Base-by-base conservation (phyloP, 257 asterid species). In the Solanum peruvianum region DNA sequence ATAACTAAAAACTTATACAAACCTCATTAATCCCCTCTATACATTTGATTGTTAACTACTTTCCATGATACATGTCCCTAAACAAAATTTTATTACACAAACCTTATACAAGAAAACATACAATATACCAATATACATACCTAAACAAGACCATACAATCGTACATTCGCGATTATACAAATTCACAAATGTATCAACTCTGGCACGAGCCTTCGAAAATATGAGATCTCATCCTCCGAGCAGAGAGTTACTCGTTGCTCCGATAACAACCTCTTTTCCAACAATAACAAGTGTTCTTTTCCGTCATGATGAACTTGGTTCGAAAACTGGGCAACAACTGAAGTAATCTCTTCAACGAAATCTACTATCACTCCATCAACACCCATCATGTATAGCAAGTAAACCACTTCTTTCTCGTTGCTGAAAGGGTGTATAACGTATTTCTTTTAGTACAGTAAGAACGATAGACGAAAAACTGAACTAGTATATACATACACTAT, bases 321-420 rank as follows among this genome's bases (percentile, higher is more conserved):
- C 23, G 58, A 45, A 75, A 88, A 75, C 41, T 88, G 52, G 16
- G 84, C 60, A 66, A 87, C 89, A 35, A 56, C 69, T 49, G 44
- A 87, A 16, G 88, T 86, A 13, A 88, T 88, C 72, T 90, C 84
- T 78, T 86, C 77, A 9, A 88, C 83, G 21, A 88, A 72, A 25
- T 90, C 92, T 29, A 86, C 90, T 41, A 90, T 90, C 25, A 90
- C 90, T 81, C 92, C 89, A 85, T 88, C 88, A 20, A 88, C 85
- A 11, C 90, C 92, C 88, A 90, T 86, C 80, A 83, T 42, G 83
- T 76, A 84, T 80, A 84, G 87, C 87, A 90, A 33, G 49, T 83
- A 70, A 75, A 88, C 92, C 42, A 77, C 89, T 87, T 88, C 89
- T 4, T 86, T 25, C 82, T 85, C 87, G 47, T 88, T 88, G 62